Evolutionary conservation across 1,139 yeast species (phyloP).

Genomic region (Entelexis paramagnoliae): DNA sequence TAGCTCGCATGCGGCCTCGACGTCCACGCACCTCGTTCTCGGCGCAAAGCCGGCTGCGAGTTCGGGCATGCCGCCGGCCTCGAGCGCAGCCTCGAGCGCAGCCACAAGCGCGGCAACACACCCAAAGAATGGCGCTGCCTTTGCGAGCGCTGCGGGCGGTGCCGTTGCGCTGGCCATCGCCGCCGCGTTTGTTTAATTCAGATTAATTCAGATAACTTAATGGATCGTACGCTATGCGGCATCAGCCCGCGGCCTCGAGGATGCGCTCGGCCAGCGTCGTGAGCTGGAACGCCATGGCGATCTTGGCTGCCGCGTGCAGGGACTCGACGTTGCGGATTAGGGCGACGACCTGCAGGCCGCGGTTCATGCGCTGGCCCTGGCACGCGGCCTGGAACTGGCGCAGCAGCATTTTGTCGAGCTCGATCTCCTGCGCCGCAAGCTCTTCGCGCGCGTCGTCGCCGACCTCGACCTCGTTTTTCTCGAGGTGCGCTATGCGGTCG

Average conservation of each 20-base stretch:
- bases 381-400: conserved; percentile 72
- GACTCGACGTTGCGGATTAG: conserved; percentile 70
- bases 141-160: neutral
- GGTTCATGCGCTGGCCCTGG: conserved; percentile 50
- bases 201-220: neutral
- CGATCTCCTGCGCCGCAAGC: conserved; percentile 30
- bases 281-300: conserved; percentile 70
- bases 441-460: conserved; percentile 25
- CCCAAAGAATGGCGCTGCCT: neutral
- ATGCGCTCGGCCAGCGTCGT: conserved; percentile 56
- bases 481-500: conserved; percentile 22
- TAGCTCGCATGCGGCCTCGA: neutral
- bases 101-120: neutral
- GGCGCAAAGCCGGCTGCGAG: neutral
- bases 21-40: neutral
- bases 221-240: no score
- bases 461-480: conserved; percentile 5
- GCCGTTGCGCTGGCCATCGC: neutral
- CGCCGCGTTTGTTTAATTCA: neutral
- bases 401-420: conserved; percentile 57
- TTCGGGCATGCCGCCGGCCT: no score
- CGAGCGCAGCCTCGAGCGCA: neutral
- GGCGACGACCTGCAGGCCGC: conserved; percentile 60
- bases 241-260: conserved; percentile 12
- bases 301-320: conserved; percentile 69